These are phyloP conservation scores for Chenopodium quinoa DNA, from an alignment of 148 eudicot genomes.

Conservation along the genomic window DNA sequence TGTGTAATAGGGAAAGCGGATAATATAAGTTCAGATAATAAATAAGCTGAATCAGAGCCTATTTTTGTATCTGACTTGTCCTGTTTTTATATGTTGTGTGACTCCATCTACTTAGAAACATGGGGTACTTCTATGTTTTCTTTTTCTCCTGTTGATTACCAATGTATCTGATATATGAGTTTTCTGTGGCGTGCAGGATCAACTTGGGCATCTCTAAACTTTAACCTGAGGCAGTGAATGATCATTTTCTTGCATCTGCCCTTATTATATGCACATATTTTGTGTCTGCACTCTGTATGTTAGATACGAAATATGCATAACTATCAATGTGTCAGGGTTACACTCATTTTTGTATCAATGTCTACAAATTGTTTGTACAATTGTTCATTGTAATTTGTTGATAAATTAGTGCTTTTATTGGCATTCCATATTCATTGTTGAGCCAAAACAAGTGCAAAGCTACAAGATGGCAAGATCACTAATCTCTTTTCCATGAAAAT, in stretches of 20 bases:
- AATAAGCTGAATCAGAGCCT: too few species aligned
- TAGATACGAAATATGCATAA: background rate
- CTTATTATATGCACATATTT: background rate
- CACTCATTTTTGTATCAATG: background rate
- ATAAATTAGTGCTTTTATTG: background rate
- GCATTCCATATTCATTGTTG: background rate
- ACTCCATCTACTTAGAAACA: background rate
- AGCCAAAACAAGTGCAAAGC: background rate
- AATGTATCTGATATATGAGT: background rate
- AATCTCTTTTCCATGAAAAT: background rate
- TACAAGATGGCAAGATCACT: background rate
- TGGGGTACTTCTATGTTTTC: background rate
- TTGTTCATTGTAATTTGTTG: background rate
- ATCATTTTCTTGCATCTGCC: background rate
- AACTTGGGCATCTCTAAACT: constrained; percentile 43
- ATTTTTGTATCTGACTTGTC: background rate
- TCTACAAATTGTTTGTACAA: background rate
- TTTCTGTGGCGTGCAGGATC: constrained; percentile 40
- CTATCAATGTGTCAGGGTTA: background rate
- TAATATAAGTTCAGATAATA: too few species aligned
- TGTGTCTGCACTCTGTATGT: background rate
- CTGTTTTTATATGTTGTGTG: background rate
- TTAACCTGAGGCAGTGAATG: constrained; percentile 20
- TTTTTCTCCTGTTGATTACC: background rate
- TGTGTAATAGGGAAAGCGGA: too few species aligned